These are phyloP conservation scores for Avena atlantica DNA, from an alignment of 176 grass and related monocot genomes.

Conservation along the genomic window DNA sequence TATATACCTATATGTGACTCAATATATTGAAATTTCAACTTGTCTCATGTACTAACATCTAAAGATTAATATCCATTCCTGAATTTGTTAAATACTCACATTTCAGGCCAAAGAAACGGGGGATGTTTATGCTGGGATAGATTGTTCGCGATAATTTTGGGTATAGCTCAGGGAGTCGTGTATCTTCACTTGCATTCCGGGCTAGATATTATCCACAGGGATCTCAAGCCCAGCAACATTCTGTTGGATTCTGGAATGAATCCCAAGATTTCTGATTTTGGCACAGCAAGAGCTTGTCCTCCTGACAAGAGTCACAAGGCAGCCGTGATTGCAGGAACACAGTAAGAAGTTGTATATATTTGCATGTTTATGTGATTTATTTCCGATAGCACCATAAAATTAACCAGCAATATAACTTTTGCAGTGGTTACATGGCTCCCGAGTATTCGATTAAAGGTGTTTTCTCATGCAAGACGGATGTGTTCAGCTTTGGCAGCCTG, in stretches of 20 bases:
- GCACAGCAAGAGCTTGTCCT: neutral
- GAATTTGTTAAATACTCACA: neutral
- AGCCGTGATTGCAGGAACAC: neutral
- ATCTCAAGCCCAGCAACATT: constrained; percentile 3
- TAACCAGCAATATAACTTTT: neutral
- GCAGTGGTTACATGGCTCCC: neutral
- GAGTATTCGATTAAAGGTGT: constrained; percentile 18
- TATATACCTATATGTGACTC: too few relatives aligned
- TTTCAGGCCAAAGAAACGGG: neutral
- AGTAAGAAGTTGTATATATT: neutral
- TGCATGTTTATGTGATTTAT: neutral
- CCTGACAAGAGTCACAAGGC: neutral
- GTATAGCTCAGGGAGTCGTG: constrained; percentile 11
- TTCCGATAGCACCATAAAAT: neutral
- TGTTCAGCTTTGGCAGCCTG: constrained; percentile 35
- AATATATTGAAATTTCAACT: too few relatives aligned
- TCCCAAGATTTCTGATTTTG: constrained; percentile 30
- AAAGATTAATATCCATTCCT: too few relatives aligned
- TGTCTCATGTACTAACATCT: too few relatives aligned
- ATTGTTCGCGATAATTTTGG: constrained; percentile 19
- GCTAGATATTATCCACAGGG: constrained; percentile 14
- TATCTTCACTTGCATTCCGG: constrained; percentile 34
- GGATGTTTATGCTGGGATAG: neutral
- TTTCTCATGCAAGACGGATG: constrained; percentile 27
- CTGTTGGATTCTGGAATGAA: constrained; percentile 18